phyloP scores from a whole-genome alignment of 345 rosid genomes.

The Reutealis trisperma region DNA sequence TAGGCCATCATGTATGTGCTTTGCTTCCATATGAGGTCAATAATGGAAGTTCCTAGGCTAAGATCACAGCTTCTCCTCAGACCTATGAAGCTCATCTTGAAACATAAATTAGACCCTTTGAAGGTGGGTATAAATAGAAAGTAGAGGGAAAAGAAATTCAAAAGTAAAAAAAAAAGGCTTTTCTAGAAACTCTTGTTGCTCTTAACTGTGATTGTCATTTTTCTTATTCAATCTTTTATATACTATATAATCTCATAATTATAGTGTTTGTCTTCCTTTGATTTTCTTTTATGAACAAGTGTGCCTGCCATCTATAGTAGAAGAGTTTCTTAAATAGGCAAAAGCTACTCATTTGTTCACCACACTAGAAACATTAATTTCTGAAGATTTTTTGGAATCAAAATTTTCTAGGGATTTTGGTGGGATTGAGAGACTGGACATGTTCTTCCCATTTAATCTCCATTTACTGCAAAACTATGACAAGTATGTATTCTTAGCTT shows the following conservation, averaged over 20 bases:
- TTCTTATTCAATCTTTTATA: not conserved
- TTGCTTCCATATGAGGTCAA: slow-evolving; percentile 81
- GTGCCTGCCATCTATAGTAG: slow-evolving; percentile 75
- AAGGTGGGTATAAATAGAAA: slow-evolving; percentile 43
- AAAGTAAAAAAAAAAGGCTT: not conserved
- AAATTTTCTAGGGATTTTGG: slow-evolving; percentile 68
- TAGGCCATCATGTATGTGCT: slow-evolving; percentile 91
- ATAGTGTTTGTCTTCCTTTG: not conserved
- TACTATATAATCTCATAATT: not conserved
- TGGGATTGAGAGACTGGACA: slow-evolving; percentile 81
- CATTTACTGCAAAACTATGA: slow-evolving; percentile 64
- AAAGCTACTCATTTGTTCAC: slow-evolving; percentile 69
- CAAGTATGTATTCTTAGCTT: slow-evolving; percentile 46
- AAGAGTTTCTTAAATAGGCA: slow-evolving; percentile 77
- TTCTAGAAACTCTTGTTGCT: not conserved
- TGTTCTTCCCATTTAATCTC: slow-evolving; percentile 87
- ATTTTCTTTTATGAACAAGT: slow-evolving; percentile 45
- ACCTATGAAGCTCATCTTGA: slow-evolving; percentile 65
- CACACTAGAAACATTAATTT: slow-evolving; percentile 48
- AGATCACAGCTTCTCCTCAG: slow-evolving; percentile 50
- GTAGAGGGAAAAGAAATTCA: not conserved
- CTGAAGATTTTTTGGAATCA: slow-evolving; percentile 53
- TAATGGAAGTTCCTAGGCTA: slow-evolving; percentile 63
- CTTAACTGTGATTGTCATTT: not conserved
- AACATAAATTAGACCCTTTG: slow-evolving; percentile 66